Evolutionary conservation across 129 eudicot genomes (phyloP).

Genomic region (Saposhnikovia divaricata): DNA sequence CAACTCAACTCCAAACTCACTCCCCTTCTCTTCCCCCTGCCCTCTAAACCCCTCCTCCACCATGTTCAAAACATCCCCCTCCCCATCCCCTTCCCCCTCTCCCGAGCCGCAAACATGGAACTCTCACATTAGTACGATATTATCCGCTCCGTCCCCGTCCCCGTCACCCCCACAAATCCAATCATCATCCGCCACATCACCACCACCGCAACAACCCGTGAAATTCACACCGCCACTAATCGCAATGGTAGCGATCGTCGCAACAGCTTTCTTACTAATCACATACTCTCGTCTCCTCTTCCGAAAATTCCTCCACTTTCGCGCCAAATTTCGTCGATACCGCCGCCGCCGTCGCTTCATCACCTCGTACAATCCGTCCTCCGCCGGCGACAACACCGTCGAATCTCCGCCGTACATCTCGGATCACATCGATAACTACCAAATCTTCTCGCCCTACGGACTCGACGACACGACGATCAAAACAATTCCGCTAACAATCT

Average conservation of each 20-base stretch:
- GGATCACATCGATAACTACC: constrained; percentile 44
- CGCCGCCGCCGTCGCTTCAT: constrained; percentile 60
- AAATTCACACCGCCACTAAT: constrained; percentile 87
- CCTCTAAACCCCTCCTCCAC: neutral
- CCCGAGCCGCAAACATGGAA: neutral
- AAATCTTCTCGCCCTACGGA: constrained; percentile 64
- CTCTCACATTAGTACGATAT: neutral
- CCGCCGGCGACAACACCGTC: constrained; percentile 45
- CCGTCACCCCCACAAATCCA: constrained; percentile 1
- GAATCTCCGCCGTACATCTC: constrained; percentile 59
- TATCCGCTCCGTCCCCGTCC: constrained; percentile 18
- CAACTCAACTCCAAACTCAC: neutral
- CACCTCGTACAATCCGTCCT: constrained; percentile 41
- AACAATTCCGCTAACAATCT: constrained; percentile 66
- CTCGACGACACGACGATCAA: constrained; percentile 69
- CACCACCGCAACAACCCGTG: constrained; percentile 57
- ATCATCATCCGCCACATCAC: constrained; percentile 10
- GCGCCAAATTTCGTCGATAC: constrained; percentile 54
- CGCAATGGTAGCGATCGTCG: constrained; percentile 82
- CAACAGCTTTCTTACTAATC: constrained; percentile 74
- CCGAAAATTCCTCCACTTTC: constrained; percentile 39
- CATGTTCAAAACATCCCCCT: constrained; percentile 16
- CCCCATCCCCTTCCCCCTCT: constrained; percentile 17
- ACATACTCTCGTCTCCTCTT: constrained; percentile 85
- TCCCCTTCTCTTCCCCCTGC: neutral